Conservation (phyloP, 257 asterid genomes). For the Osmanthus fragrans region DNA sequence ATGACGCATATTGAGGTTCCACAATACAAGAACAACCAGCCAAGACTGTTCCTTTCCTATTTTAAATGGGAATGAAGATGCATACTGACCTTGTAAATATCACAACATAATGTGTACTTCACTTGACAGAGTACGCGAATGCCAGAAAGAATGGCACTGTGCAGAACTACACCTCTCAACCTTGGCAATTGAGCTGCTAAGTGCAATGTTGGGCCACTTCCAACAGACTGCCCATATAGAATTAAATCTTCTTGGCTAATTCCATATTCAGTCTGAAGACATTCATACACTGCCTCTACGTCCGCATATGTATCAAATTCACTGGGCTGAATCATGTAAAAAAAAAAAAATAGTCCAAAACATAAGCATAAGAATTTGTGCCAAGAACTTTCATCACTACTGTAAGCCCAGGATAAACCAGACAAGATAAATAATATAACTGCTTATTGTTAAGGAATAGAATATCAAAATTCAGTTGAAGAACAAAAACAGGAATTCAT, state of each 20-base stretch:
- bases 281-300: constrained; percentile 91
- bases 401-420: background rate
- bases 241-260: constrained; percentile 88
- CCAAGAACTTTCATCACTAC: background rate
- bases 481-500: background rate
- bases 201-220: constrained; percentile 98
- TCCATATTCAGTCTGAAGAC: constrained; percentile 93
- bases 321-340: constrained; percentile 63
- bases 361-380: background rate
- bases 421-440: background rate
- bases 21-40: background rate
- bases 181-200: constrained; percentile 91
- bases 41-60: background rate
- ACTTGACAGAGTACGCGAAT: constrained; percentile 97
- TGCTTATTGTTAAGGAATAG: background rate
- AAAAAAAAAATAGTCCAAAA: background rate
- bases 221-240: constrained; percentile 96
- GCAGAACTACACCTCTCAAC: constrained; percentile 94
- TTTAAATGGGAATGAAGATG: background rate
- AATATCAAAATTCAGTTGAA: background rate
- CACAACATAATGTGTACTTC: constrained; percentile 83
- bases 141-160: constrained; percentile 98
- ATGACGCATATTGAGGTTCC: background rate
- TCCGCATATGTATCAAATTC: constrained; percentile 94
- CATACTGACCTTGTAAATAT: constrained; percentile 78